A percentile compares a stretch with the other conserved stretches of the same genome.
These are phyloP conservation scores for Phialophora macrospora DNA, from an alignment of 2,329 filamentous ascomycete genomes.

Conservation along the genomic window DNA sequence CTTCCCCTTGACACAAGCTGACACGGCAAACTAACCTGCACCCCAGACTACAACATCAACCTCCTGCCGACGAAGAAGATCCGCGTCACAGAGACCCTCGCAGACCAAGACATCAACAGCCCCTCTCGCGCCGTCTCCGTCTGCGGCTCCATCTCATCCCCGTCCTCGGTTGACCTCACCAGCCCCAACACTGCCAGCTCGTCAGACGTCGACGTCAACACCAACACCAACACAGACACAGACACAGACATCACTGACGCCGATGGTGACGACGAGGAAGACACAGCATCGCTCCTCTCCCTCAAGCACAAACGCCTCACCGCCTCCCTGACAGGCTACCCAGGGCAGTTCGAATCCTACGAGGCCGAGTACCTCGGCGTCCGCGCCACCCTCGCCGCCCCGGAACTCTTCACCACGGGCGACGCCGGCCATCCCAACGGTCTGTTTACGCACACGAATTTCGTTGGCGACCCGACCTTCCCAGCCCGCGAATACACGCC, in stretches of 20 bases:
- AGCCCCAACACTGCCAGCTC: not conserved
- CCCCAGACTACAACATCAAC: slow-evolving; percentile 25
- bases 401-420: slow-evolving; percentile 18
- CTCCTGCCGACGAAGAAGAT: slow-evolving; percentile 28
- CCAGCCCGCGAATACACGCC: slow-evolving; percentile 24
- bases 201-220: not conserved
- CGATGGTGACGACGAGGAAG: slow-evolving; percentile 4
- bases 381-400: slow-evolving; percentile 12
- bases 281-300: not conserved
- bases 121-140: slow-evolving; percentile 22
- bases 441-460: slow-evolving; percentile 32
- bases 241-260: slow-evolving; percentile 12
- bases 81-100: slow-evolving; percentile 18
- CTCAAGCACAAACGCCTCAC: slow-evolving; percentile 16
- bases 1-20: not conserved
- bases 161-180: not conserved
- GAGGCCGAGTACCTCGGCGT: slow-evolving; percentile 22
- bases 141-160: slow-evolving; percentile 15
- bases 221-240: not conserved
- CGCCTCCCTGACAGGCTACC: slow-evolving; percentile 20
- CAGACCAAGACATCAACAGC: slow-evolving; percentile 19
- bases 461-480: slow-evolving; percentile 26
- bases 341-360: slow-evolving; percentile 32
- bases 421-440: slow-evolving; percentile 31
- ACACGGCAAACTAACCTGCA: not conserved